These are phyloP conservation scores for Mycena vulgaris DNA, from an alignment of 768 basidiomycete genomes.

Conservation along the genomic window DNA sequence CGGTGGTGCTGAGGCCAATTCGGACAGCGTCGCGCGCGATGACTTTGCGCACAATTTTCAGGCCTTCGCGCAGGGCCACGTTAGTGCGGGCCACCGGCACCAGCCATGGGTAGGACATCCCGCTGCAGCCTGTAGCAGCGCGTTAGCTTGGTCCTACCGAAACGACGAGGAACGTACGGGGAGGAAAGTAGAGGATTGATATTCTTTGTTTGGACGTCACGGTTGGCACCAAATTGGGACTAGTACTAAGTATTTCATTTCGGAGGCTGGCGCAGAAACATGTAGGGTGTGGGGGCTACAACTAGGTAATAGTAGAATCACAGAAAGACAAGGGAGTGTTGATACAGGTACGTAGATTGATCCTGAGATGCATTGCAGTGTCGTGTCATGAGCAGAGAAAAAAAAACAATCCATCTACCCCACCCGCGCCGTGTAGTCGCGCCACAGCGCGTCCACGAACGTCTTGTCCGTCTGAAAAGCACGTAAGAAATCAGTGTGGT, in stretches of 20 bases:
- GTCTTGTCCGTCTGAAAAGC: constrained; percentile 70
- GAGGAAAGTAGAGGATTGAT: too few relatives aligned
- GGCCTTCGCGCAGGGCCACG: constrained; percentile 31
- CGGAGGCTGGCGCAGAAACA: too few relatives aligned
- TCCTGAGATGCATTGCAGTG: too few relatives aligned
- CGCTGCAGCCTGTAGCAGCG: background rate
- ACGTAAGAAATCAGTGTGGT: constrained; percentile 32
- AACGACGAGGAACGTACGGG: too few relatives aligned
- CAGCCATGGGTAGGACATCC: constrained; percentile 28
- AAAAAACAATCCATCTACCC: constrained; percentile 13
- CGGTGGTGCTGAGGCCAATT: constrained; percentile 17
- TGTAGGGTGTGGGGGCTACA: too few relatives aligned
- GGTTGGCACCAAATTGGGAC: too few relatives aligned
- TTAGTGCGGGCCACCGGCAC: constrained; percentile 15
- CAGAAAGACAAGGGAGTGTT: too few relatives aligned
- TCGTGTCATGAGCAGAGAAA: background rate
- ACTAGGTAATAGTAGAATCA: too few relatives aligned
- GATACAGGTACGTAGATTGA: too few relatives aligned
- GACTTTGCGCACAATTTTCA: constrained; percentile 35
- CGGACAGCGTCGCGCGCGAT: constrained; percentile 31
- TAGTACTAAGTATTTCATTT: too few relatives aligned
- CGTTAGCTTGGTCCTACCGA: too few relatives aligned
- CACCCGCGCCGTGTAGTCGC: constrained; percentile 59
- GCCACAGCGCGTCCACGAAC: constrained; percentile 76
- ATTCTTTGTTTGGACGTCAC: too few relatives aligned